A percentile compares a stretch with the other conserved stretches of the same genome.
Conservation (phyloP, 2,329 filamentous ascomycete genomes). For the Pseudocercospora pini-densiflorae region DNA sequence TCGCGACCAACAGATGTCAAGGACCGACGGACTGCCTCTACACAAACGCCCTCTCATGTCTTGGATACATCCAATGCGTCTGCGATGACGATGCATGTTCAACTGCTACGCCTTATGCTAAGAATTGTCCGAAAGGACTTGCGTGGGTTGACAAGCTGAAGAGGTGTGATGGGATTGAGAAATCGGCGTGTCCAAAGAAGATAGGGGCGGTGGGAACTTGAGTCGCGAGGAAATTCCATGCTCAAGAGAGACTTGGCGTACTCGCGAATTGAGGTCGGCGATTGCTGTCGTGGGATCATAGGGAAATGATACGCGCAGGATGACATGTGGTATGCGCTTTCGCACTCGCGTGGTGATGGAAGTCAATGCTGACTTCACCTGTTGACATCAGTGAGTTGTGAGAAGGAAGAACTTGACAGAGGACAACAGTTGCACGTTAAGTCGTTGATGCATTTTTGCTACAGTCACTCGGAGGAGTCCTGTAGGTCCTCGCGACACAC, state of each 20-base stretch:
- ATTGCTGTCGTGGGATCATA: no score
- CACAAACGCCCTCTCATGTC: neutral
- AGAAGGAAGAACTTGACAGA: neutral
- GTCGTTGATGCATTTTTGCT: neutral
- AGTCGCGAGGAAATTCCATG: no score
- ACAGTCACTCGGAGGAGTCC: neutral
- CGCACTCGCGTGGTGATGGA: neutral
- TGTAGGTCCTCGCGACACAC: neutral
- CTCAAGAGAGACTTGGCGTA: no score
- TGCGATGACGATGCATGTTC: neutral
- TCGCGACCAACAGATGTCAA: neutral
- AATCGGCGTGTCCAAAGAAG: neutral
- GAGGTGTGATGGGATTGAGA: neutral
- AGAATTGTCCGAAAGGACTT: neutral
- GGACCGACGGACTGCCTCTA: slow-evolving; percentile 6
- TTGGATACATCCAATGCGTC: neutral
- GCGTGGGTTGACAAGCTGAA: slow-evolving; percentile 4
- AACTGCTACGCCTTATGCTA: slow-evolving; percentile 1
- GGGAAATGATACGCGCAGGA: no score
- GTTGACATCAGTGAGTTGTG: neutral
- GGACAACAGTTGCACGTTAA: neutral
- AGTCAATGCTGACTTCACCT: neutral
- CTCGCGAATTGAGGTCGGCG: no score
- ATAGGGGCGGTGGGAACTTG: no score
- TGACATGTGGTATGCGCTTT: no score